These are phyloP conservation scores for Silybum marianum DNA, from an alignment of 129 eudicot species.

Conservation along the genomic window DNA sequence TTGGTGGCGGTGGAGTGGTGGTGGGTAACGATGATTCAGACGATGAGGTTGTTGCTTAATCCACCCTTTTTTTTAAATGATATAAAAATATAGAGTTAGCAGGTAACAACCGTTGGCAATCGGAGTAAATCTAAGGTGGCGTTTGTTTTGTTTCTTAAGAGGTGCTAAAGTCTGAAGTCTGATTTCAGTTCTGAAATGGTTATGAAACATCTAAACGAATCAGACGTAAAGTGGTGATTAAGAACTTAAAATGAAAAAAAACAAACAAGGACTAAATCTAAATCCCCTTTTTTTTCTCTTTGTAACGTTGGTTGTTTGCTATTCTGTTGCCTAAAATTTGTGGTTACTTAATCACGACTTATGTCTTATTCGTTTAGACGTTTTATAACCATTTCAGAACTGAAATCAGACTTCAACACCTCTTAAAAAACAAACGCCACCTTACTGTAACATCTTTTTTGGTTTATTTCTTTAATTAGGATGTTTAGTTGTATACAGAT, in stretches of 20 bases:
- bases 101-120: slow-evolving; percentile 8
- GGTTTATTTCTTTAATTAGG: background rate
- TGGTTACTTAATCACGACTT: no score
- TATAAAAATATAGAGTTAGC: slow-evolving; percentile 14
- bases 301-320: background rate
- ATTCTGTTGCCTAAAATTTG: background rate
- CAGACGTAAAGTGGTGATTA: no score
- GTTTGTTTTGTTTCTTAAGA: no score
- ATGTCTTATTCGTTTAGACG: no score
- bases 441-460: slow-evolving; percentile 4
- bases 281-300: background rate
- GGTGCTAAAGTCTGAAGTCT: no score
- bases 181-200: no score
- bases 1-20: slow-evolving; percentile 52
- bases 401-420: no score
- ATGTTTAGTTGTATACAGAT: slow-evolving; percentile 11
- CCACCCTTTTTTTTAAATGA: background rate
- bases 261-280: no score
- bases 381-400: no score
- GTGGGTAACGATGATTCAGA: slow-evolving; percentile 44
- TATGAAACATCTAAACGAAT: no score
- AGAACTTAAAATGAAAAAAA: no score
- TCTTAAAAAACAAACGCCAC: no score
- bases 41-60: slow-evolving; percentile 30
- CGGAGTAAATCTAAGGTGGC: slow-evolving; percentile 4